Base-by-base conservation (phyloP, 805 yeast genomes). In the Candida odintsovae region DNA sequence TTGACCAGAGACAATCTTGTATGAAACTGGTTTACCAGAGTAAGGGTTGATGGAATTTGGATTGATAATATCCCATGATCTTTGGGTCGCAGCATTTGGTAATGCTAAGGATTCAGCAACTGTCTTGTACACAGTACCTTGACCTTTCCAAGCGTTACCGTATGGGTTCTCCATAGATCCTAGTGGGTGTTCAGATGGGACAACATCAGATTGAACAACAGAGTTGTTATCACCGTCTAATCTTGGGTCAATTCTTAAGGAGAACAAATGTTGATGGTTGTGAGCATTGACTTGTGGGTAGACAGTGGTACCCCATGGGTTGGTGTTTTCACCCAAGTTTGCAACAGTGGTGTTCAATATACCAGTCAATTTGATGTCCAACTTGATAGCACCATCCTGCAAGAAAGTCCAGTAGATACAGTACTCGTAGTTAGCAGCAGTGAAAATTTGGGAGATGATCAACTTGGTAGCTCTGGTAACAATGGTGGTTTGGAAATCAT, bases 371-470 rank as follows among this genome's bases (percentile, higher is more conserved):
- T 86, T 82, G 58, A 86, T 73, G 62, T 86, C 94, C 56, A 86
- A 73, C 68, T 82, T 83, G 67, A 86, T 83, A 41, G 89, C 79
- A 62, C 92, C 95, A 65, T 85, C 94, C 70, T 85, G 90, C 72
- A 84, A 77, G 70, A 86, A 82, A 53, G 73, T 79, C 89, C 90
- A 86, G 74, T 86, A 86, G 62, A 86, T 71, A 69, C 90, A 83
- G 73, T 86, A 86, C 71, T 86, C 95, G 64, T 84, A 84, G 74
- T 86, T 86, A 42, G 90, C 89, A 57, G 92, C 92, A 42, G 95
- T 86, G 71, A 86, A 86, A 62, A 86, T 83, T 68, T 86, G 92
- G 21, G 90, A 84, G 47, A 86, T 70, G 49, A 85, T 75, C 65
- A 86, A 75, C 65, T 76, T 81, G 56, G 84, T 82, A 43, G 89